Evolutionary conservation across 2,329 filamentous ascomycete species (phyloP).

Genomic region (Fusarium sulawesiense): DNA sequence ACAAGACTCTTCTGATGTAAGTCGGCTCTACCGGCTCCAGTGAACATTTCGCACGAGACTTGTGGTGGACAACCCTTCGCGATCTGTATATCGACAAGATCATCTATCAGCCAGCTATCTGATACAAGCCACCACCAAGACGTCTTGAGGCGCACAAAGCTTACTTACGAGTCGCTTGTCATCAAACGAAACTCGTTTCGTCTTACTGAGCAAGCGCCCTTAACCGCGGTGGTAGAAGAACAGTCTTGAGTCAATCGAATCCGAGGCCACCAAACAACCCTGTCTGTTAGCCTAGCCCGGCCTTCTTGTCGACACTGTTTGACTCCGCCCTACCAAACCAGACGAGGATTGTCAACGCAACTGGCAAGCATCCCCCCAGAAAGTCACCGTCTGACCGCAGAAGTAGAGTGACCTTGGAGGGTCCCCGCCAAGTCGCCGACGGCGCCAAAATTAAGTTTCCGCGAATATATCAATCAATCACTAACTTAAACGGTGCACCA

Average conservation of each 20-base stretch:
- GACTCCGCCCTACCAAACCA: slow-evolving; percentile 47
- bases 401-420: slow-evolving; percentile 49
- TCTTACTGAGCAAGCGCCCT: slow-evolving; percentile 22
- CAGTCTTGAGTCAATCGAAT: slow-evolving; percentile 21
- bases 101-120: slow-evolving; percentile 34
- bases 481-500: slow-evolving; percentile 42
- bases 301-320: slow-evolving; percentile 39
- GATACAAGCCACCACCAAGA: slow-evolving; percentile 36
- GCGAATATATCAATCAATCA: slow-evolving; percentile 42
- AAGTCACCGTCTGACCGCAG: slow-evolving; percentile 51
- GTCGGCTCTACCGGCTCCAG: slow-evolving; percentile 25
- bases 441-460: slow-evolving; percentile 49
- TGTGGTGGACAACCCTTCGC: slow-evolving; percentile 12
- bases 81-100: slow-evolving; percentile 23
- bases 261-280: slow-evolving; percentile 42
- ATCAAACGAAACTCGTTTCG: slow-evolving; percentile 14
- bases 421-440: slow-evolving; percentile 48
- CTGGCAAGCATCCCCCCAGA: slow-evolving; percentile 48
- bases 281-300: slow-evolving; percentile 43
- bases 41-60: slow-evolving; percentile 15
- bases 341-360: slow-evolving; percentile 45
- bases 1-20: slow-evolving; percentile 33
- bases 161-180: slow-evolving; percentile 28
- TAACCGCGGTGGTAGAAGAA: slow-evolving; percentile 23
- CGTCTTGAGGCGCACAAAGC: slow-evolving; percentile 17